These are phyloP conservation scores for Phytophthora sansomeana DNA, from an alignment of 352 stramenopile species.

Conservation along the genomic window DNA sequence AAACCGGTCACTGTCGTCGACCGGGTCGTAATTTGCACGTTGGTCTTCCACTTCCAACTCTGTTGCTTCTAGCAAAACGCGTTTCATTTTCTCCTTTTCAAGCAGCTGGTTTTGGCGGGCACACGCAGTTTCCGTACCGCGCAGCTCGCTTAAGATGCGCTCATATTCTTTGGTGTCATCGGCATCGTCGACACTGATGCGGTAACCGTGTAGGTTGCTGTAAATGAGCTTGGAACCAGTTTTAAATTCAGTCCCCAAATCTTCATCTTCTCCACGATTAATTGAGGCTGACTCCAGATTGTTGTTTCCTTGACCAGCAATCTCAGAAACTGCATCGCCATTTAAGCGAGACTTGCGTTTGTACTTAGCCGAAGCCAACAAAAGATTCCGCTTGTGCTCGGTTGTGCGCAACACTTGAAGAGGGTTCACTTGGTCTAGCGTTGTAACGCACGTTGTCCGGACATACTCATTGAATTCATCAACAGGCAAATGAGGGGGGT, in stretches of 20 bases:
- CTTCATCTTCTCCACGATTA: slow-evolving; percentile 12
- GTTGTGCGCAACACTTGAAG: slow-evolving; percentile 35
- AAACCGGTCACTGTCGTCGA: slow-evolving; percentile 49
- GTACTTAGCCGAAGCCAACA: slow-evolving; percentile 37
- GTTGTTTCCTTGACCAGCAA: neutral
- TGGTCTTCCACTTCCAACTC: slow-evolving; percentile 60
- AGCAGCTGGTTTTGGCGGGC: slow-evolving; percentile 37
- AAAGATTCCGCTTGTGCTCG: slow-evolving; percentile 51
- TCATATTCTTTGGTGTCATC: slow-evolving; percentile 78
- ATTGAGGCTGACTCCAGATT: slow-evolving; percentile 1
- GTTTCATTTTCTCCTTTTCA: slow-evolving; percentile 44
- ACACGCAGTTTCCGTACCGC: slow-evolving; percentile 50
- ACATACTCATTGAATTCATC: slow-evolving; percentile 34
- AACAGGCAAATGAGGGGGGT: slow-evolving; percentile 14
- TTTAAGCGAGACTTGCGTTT: slow-evolving; percentile 22
- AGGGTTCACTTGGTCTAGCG: slow-evolving; percentile 44
- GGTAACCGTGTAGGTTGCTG: slow-evolving; percentile 85
- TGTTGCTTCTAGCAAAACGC: slow-evolving; percentile 18
- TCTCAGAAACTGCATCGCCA: neutral
- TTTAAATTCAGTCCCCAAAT: slow-evolving; percentile 11
- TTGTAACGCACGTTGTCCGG: slow-evolving; percentile 13
- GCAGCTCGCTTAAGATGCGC: slow-evolving; percentile 75
- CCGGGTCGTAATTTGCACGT: slow-evolving; percentile 49
- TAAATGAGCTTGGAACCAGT: slow-evolving; percentile 53
- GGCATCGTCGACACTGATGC: slow-evolving; percentile 69